Evolutionary conservation across 2,329 filamentous ascomycete genomes (phyloP).

Genomic region (Aschersonia sp.): DNA sequence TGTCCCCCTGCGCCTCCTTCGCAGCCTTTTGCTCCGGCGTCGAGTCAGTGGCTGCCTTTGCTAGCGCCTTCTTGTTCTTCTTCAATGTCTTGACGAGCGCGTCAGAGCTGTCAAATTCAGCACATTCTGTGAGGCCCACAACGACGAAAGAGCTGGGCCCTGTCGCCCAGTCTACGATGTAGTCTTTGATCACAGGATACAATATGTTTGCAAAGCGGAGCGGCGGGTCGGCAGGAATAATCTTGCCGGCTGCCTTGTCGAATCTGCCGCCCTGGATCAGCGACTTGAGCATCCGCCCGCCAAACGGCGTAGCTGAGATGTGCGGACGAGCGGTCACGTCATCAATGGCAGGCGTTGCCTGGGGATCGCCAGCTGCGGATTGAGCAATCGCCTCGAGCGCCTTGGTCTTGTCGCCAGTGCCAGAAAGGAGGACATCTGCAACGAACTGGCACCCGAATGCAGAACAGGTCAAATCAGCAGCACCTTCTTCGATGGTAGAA

Average conservation of each 20-base stretch:
- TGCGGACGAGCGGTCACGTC: slow-evolving; percentile 30
- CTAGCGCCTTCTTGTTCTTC: slow-evolving; percentile 56
- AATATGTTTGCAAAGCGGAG: slow-evolving; percentile 68
- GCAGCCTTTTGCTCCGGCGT: slow-evolving; percentile 36
- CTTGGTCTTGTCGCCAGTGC: slow-evolving; percentile 58
- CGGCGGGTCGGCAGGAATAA: slow-evolving; percentile 59
- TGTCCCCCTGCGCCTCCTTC: slow-evolving; percentile 30
- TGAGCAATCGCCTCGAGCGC: slow-evolving; percentile 59
- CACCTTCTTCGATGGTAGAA: slow-evolving; percentile 52
- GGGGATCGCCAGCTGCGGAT: slow-evolving; percentile 42
- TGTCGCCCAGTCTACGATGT: slow-evolving; percentile 71
- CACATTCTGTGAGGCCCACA: slow-evolving; percentile 63
- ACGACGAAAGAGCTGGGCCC: slow-evolving; percentile 78
- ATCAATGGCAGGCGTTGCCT: slow-evolving; percentile 22
- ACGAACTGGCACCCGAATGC: slow-evolving; percentile 82
- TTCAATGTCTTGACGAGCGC: slow-evolving; percentile 56
- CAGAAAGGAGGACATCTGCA: slow-evolving; percentile 64
- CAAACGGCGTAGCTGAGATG: slow-evolving; percentile 44
- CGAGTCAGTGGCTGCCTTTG: slow-evolving; percentile 50
- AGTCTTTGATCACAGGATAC: slow-evolving; percentile 65
- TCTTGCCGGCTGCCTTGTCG: slow-evolving; percentile 55
- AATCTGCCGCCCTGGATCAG: slow-evolving; percentile 82
- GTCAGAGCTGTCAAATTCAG: slow-evolving; percentile 50
- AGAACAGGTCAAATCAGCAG: slow-evolving; percentile 54
- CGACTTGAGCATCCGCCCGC: slow-evolving; percentile 77